Base-by-base conservation (phyloP, 805 yeast genomes). In the Yamadazyma insecticola region DNA sequence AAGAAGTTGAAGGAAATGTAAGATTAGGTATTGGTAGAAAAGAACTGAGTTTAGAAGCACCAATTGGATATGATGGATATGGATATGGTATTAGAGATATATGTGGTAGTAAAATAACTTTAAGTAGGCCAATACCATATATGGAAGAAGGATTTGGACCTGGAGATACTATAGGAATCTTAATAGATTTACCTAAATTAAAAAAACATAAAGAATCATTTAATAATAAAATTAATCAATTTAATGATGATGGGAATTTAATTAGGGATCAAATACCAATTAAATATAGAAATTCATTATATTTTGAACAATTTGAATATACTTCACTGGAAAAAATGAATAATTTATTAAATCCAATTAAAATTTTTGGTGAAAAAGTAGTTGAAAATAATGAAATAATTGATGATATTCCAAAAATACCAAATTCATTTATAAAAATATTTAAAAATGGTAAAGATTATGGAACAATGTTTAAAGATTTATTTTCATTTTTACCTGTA, bases 21-120 rank as follows among this genome's bases (percentile, higher is more conserved):
- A 60, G 98, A 17, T 50, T 89, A 17, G 99, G 99, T 0, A 50
- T 90, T 22, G 81, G 81, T 0, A 63, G 97, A 31, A 70, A 87
- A 39, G 97, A 90, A 49, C 92, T 96, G 2, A 75, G 87, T 29
- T 57, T 89, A 26, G 97, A 90, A 44, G 95, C 95, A 0, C 97
- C 99, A 0, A 92, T 89, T 5, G 99, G 99, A 3, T 86, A 76
- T 47, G 97, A 92, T 55, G 90, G 88, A 0, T 92, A 88, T 58
- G 90, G 96, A 0, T 90, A 92, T 55, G 97, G 96, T 2, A 49
- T 92, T 2, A 68, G 97, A 37, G 97, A 90, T 57, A 70, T 72
- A 22, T 67, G 71, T 5, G 89, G 95, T 2, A 83, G 84, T 43
- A 74, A 74, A 17, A 68, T 92, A 15, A 94, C 92, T 41, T 57